These are phyloP conservation scores for Ustilago curta DNA, from an alignment of 1,284 basidiomycete species.

Conservation along the genomic window DNA sequence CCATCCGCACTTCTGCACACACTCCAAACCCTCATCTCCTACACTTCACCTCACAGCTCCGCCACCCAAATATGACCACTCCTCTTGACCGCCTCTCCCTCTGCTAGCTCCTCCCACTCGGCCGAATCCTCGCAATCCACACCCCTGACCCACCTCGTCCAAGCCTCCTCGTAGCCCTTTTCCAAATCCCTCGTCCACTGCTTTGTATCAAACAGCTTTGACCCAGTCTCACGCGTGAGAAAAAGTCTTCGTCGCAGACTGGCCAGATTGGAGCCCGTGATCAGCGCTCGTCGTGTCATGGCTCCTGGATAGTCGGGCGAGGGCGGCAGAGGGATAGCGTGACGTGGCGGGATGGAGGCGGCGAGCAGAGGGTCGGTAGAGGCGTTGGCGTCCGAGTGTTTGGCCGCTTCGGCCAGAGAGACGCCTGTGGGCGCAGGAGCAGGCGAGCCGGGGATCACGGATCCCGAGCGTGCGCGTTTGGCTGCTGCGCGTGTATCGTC, in stretches of 20 bases:
- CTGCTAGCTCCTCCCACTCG: constrained; percentile 65
- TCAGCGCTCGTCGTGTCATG: constrained; percentile 36
- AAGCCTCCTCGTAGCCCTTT: constrained; percentile 73
- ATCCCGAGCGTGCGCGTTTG: constrained; percentile 23
- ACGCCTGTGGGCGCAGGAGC: constrained; percentile 51
- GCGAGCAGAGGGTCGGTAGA: constrained; percentile 21
- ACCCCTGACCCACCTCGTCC: constrained; percentile 75
- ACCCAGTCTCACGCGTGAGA: constrained; percentile 72
- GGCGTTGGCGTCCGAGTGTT: constrained; percentile 27
- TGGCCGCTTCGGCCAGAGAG: constrained; percentile 39
- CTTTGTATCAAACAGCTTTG: constrained; percentile 74
- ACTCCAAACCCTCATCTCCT: neutral
- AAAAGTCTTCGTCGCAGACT: constrained; percentile 70
- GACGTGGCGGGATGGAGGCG: constrained; percentile 26
- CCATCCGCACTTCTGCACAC: neutral
- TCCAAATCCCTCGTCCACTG: constrained; percentile 75
- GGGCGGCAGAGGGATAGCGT: constrained; percentile 25
- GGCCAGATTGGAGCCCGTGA: constrained; percentile 23
- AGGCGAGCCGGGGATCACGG: constrained; percentile 16
- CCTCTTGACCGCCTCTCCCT: constrained; percentile 12
- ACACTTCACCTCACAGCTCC: constrained; percentile 4
- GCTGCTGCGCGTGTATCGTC: constrained; percentile 8
- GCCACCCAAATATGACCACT: constrained; percentile 58
- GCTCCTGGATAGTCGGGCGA: constrained; percentile 37
- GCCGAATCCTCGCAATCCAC: constrained; percentile 72